These are phyloP conservation scores for Phytophthora hybrid DNA, from an alignment of 352 stramenopile genomes.

Conservation along the genomic window DNA sequence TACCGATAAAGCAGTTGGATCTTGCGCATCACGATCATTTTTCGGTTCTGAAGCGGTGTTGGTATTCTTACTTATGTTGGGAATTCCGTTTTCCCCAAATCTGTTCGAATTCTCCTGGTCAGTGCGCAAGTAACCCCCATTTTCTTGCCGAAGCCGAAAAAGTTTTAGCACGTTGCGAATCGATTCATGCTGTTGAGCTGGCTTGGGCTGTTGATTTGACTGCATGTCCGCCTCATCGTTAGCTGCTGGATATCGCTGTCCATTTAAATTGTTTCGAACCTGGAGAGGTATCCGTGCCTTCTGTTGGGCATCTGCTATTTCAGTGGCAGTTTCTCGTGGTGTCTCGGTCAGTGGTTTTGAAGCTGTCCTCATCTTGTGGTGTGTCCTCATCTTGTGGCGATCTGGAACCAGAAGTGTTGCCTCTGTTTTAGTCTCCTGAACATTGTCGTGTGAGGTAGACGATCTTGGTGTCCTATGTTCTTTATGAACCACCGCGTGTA, in stretches of 20 bases:
- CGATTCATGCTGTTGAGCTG: constrained; percentile 35
- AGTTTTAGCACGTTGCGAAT: constrained; percentile 64
- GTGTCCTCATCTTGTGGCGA: background rate
- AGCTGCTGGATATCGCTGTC: constrained; percentile 12
- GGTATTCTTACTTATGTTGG: background rate
- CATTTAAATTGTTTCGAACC: constrained; percentile 16
- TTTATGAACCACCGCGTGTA: constrained; percentile 13
- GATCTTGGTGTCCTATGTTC: constrained; percentile 1
- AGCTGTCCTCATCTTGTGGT: background rate
- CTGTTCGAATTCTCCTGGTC: constrained; percentile 2
- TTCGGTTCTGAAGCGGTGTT: background rate
- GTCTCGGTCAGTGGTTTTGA: background rate
- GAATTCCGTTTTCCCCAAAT: background rate
- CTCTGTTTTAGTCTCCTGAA: background rate
- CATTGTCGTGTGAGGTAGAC: background rate
- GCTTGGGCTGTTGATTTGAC: background rate
- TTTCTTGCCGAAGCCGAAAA: constrained; percentile 58
- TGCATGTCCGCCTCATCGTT: background rate
- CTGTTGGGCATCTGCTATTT: constrained; percentile 12
- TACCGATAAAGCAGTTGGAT: background rate
- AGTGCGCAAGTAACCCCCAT: background rate
- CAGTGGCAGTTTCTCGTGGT: background rate
- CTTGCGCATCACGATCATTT: background rate
- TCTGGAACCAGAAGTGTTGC: background rate
- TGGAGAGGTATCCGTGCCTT: constrained; percentile 23